Evolutionary conservation across 2,329 filamentous ascomycete genomes (phyloP).

Genomic region (Verticillium zaregamsianum): DNA sequence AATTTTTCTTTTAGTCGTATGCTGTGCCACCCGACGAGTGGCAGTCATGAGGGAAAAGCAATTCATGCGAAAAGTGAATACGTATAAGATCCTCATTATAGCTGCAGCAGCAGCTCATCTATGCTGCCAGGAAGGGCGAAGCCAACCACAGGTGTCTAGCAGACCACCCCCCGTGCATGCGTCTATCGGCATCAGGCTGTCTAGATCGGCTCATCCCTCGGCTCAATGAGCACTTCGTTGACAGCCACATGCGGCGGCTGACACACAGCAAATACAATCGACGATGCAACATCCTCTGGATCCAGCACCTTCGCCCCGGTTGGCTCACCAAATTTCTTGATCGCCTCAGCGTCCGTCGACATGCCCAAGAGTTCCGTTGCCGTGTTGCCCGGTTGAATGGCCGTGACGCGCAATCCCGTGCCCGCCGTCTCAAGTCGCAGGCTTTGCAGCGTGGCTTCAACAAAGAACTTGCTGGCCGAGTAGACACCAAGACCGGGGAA

Average conservation of each 20-base stretch:
- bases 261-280: conserved; percentile 70
- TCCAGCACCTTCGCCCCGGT: conserved; percentile 72
- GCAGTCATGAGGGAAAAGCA: not conserved
- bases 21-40: not conserved
- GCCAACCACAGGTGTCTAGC: not conserved
- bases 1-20: not conserved
- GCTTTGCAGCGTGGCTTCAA: conserved; percentile 74
- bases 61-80: not conserved
- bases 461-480: conserved; percentile 80
- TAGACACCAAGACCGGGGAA: conserved; percentile 81
- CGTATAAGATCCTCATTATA: not conserved
- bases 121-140: not conserved
- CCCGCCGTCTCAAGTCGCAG: conserved; percentile 73
- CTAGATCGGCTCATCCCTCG: conserved; percentile 69
- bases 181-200: not conserved
- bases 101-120: not conserved
- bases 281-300: conserved; percentile 65
- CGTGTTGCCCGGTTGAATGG: conserved; percentile 74
- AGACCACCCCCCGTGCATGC: not conserved
- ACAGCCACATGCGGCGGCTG: conserved; percentile 74
- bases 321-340: conserved; percentile 75
- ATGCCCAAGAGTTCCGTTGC: conserved; percentile 69
- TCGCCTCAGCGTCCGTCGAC: conserved; percentile 70
- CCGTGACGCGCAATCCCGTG: conserved; percentile 67
- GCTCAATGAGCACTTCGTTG: conserved; percentile 77